phyloP scores from a whole-genome alignment of 2,329 filamentous ascomycete genomes.

The Metarhizium rileyi region DNA sequence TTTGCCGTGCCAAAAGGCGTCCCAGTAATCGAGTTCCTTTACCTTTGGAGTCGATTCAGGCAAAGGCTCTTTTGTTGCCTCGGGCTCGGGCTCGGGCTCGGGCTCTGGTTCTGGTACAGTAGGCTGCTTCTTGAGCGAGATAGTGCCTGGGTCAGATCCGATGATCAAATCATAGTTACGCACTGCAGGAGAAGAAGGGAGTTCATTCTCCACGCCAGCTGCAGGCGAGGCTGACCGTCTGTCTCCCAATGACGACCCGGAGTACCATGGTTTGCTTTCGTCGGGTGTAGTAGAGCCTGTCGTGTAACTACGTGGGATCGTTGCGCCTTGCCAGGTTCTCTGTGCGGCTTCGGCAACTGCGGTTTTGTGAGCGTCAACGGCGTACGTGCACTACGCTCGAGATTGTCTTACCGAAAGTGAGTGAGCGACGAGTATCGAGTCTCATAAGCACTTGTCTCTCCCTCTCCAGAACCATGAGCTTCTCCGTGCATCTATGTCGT shows the following conservation, averaged over 20 bases:
- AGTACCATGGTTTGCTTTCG: not conserved
- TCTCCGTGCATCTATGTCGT: constrained; percentile 2
- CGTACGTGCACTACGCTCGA: too few species aligned
- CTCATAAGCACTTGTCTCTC: not conserved
- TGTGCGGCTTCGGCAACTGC: too few species aligned
- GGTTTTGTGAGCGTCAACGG: too few species aligned
- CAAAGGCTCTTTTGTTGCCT: not conserved
- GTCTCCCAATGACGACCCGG: too few species aligned
- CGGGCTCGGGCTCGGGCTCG: not conserved
- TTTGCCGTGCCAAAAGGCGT: too few species aligned
- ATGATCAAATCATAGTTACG: not conserved
- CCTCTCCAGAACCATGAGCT: constrained; percentile 2
- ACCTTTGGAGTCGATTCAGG: too few species aligned
- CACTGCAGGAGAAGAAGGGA: too few species aligned
- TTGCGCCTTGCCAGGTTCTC: not conserved
- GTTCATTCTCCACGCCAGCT: too few species aligned
- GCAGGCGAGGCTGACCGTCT: too few species aligned
- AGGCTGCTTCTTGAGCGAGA: too few species aligned
- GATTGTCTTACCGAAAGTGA: not conserved
- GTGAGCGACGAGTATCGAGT: not conserved
- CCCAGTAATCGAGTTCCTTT: too few species aligned
- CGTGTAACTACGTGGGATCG: not conserved
- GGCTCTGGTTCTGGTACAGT: not conserved
- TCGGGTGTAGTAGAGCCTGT: not conserved
- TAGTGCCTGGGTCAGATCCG: too few species aligned